Percentiles rank a stretch among this genome's conserved stretches.
Evolutionary conservation across 2,329 filamentous ascomycete species (phyloP).

Genomic region (Fonsecaea pedrosoi): DNA sequence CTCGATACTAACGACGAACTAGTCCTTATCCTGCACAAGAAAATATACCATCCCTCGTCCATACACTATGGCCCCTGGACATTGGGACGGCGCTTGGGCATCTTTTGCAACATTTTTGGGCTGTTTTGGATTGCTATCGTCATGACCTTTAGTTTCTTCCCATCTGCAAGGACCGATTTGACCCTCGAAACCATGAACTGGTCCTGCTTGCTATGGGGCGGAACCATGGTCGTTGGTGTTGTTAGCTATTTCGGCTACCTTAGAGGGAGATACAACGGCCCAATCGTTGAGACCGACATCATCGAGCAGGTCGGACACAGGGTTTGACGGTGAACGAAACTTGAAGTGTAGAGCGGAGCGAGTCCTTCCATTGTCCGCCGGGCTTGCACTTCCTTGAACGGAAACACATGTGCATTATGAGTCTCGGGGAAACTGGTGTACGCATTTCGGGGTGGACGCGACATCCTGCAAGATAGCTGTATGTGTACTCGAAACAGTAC

Average conservation of each 20-base stretch:
- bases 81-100: conserved; percentile 47
- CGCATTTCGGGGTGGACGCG: not conserved
- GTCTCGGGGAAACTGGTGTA: not conserved
- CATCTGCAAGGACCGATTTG: conserved; percentile 43
- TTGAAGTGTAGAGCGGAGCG: not conserved
- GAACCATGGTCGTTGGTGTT: conserved; percentile 49
- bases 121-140: conserved; percentile 52
- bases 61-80: conserved; percentile 46
- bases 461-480: not conserved
- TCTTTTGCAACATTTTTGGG: conserved; percentile 51
- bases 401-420: not conserved
- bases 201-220: conserved; percentile 51
- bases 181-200: conserved; percentile 54
- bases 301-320: conserved; percentile 28
- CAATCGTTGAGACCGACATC: conserved; percentile 39
- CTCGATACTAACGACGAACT: not conserved
- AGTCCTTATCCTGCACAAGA: conserved; percentile 45
- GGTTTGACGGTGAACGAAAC: conserved; percentile 8
- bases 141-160: conserved; percentile 56
- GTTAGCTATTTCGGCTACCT: conserved; percentile 49
- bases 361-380: not conserved
- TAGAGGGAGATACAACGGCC: conserved; percentile 43
- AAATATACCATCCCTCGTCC: conserved; percentile 31
- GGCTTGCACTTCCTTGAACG: not conserved
- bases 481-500: not conserved